Evolutionary conservation across 345 rosid species (phyloP).

Genomic region (Reutealis trisperma): DNA sequence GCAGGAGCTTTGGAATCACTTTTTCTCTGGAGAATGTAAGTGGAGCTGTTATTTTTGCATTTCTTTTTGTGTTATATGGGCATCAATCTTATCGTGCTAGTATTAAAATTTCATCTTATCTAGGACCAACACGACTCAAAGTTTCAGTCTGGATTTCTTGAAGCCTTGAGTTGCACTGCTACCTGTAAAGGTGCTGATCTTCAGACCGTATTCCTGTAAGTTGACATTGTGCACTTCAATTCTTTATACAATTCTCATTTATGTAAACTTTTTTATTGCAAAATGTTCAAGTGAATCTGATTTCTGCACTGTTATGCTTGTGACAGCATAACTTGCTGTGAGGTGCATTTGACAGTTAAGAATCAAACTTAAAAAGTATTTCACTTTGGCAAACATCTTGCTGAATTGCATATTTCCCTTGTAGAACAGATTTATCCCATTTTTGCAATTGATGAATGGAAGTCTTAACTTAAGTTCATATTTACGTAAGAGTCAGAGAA

Average conservation of each 20-base stretch:
- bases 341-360: neutral
- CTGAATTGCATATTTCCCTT: neutral
- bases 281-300: neutral
- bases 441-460: neutral
- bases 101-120: neutral
- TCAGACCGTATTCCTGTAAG: constrained; percentile 8
- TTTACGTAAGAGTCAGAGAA: neutral
- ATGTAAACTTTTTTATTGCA: neutral
- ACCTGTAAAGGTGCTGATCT: neutral
- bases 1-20: constrained; percentile 6
- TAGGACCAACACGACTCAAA: constrained; percentile 1
- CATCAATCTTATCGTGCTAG: neutral
- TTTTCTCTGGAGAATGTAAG: constrained; percentile 1
- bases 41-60: neutral
- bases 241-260: neutral
- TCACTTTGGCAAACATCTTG: neutral
- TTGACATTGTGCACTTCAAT: constrained; percentile 2
- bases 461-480: neutral
- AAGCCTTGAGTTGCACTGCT: constrained; percentile 8
- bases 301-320: neutral
- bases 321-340: neutral
- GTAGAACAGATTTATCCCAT: too few relatives aligned
- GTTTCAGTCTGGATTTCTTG: neutral
- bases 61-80: neutral
- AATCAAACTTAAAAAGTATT: neutral